A percentile compares a stretch with the other conserved stretches of the same genome.
phyloP scores from a whole-genome alignment of 192 early-diverging fungal species.

The Backusella tarrabulga region DNA sequence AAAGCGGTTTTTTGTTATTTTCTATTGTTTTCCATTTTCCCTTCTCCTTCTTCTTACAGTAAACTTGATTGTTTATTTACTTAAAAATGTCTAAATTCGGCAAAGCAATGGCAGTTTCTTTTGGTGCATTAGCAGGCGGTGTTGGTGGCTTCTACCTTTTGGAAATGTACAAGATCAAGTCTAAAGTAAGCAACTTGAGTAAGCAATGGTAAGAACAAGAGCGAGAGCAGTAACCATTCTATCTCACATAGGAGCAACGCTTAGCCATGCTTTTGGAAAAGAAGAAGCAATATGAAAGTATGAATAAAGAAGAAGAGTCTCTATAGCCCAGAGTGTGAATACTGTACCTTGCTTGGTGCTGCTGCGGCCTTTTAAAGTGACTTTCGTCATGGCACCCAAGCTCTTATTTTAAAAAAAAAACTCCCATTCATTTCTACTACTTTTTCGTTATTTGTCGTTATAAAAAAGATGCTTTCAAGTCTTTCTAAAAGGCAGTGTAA shows the following conservation, averaged over 20 bases:
- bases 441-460: not conserved
- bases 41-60: not conserved
- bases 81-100: constrained; percentile 23
- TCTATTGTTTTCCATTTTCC: not conserved
- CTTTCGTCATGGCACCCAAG: not conserved
- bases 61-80: not conserved
- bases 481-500: not conserved
- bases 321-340: not conserved
- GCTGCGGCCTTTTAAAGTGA: not conserved
- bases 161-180: constrained; percentile 39
- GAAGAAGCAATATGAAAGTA: constrained; percentile 11
- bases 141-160: constrained; percentile 38
- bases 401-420: constrained; percentile 3
- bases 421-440: not conserved
- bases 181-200: constrained; percentile 21
- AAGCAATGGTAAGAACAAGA: not conserved
- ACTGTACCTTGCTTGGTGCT: not conserved
- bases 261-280: constrained; percentile 27
- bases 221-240: not conserved
- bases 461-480: not conserved
- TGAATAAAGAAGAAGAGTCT: constrained; percentile 9
- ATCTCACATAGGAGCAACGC: constrained; percentile 22
- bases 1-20: not conserved
- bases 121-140: constrained; percentile 37
- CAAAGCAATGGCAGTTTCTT: constrained; percentile 31